Evolutionary conservation across 2,329 filamentous ascomycete species (phyloP).

Genomic region (Pestalotiopsis fici): DNA sequence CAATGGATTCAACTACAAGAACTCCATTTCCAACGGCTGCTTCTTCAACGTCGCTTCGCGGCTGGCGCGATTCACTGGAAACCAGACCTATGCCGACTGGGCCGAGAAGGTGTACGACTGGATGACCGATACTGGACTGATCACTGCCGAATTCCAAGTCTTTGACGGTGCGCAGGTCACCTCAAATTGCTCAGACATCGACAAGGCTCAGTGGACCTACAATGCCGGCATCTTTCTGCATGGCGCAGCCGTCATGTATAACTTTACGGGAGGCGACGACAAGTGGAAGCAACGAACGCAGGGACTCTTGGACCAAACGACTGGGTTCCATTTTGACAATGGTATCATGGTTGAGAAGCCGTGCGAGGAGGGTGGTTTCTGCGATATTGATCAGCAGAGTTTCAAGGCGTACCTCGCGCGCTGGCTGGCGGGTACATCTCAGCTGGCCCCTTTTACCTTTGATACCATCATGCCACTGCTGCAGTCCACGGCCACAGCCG

Average conservation of each 20-base stretch:
- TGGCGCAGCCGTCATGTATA: slow-evolving; percentile 62
- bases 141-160: slow-evolving; percentile 11
- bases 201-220: slow-evolving; percentile 68
- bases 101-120: slow-evolving; percentile 60
- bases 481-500: slow-evolving; percentile 49
- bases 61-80: slow-evolving; percentile 64
- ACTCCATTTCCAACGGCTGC: slow-evolving; percentile 45
- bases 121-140: slow-evolving; percentile 30
- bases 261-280: slow-evolving; percentile 52
- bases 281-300: slow-evolving; percentile 60
- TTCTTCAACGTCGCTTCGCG: slow-evolving; percentile 55
- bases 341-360: slow-evolving; percentile 64
- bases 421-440: slow-evolving; percentile 60
- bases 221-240: slow-evolving; percentile 69
- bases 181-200: slow-evolving; percentile 50
- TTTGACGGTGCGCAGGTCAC: slow-evolving; percentile 38
- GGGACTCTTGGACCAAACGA: slow-evolving; percentile 55
- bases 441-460: slow-evolving; percentile 55
- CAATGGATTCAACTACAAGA: slow-evolving; percentile 54
- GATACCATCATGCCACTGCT: slow-evolving; percentile 53
- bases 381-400: slow-evolving; percentile 70
- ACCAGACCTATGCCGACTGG: slow-evolving; percentile 63
- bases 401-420: slow-evolving; percentile 78
- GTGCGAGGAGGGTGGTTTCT: slow-evolving; percentile 63
- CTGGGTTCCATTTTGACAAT: slow-evolving; percentile 56